Conservation (phyloP, 2,329 filamentous ascomycete species). For the Nemania diffusa region DNA sequence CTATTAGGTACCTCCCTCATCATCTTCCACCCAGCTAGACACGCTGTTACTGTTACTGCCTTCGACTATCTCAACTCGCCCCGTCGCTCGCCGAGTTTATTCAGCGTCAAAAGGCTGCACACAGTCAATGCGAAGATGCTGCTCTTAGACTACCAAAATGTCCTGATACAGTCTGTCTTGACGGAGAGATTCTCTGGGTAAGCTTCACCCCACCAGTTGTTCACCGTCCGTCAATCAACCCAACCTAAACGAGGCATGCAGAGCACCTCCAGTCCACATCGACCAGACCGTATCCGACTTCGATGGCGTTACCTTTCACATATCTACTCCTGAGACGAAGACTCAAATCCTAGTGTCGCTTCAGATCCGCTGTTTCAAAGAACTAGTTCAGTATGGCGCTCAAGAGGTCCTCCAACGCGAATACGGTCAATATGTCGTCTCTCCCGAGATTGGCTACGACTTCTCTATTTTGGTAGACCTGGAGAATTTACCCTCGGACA, state of each 20-base stretch:
- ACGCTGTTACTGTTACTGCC: conserved; percentile 20
- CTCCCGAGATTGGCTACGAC: conserved; percentile 90
- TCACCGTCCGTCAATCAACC: conserved; percentile 21
- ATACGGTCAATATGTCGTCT: conserved; percentile 90
- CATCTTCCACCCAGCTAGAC: conserved; percentile 18
- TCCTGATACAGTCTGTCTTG: conserved; percentile 94
- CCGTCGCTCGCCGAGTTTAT: conserved; percentile 7
- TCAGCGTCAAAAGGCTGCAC: conserved; percentile 33
- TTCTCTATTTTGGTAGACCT: conserved; percentile 94
- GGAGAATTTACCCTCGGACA: conserved; percentile 82
- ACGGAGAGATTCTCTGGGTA: conserved; percentile 94
- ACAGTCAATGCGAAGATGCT: conserved; percentile 69
- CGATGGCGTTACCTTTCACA: conserved; percentile 97
- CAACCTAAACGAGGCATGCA: conserved; percentile 59
- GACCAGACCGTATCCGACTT: conserved; percentile 99
- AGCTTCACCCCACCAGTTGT: conserved; percentile 38
- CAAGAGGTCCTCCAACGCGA: conserved; percentile 91
- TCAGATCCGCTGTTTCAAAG: conserved; percentile 92
- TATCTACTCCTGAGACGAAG: conserved; percentile 94
- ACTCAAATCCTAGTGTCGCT: conserved; percentile 95
- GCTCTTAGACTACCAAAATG: conserved; percentile 98
- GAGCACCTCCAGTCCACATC: conserved; percentile 85
- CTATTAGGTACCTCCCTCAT: conserved; percentile 25
- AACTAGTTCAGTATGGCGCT: conserved; percentile 92
- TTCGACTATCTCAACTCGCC: conserved; percentile 31